Percentiles rank a stretch among this genome's conserved stretches.
Evolutionary conservation across 305 asterid species (phyloP).

Genomic region (Plantago lanceolata): DNA sequence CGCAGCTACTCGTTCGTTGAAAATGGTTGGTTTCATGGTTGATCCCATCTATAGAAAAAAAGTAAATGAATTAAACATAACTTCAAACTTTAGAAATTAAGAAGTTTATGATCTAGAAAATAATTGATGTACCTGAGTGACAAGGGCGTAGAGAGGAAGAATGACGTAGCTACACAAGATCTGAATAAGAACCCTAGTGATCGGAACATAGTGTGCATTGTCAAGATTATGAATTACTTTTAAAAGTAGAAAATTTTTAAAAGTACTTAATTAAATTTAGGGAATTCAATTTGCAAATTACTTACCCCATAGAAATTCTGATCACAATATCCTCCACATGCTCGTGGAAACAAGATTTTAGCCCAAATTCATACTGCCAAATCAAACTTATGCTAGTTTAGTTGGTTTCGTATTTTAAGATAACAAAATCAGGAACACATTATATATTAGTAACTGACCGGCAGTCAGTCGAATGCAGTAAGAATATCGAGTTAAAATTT

Average conservation of each 20-base stretch:
- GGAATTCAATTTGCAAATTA: no score
- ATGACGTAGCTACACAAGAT: slow-evolving; percentile 76
- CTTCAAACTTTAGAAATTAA: neutral
- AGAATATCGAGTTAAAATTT: no score
- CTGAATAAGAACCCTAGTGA: slow-evolving; percentile 57
- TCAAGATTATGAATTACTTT: neutral
- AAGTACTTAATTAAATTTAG: no score
- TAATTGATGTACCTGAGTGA: slow-evolving; percentile 60
- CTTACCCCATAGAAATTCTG: slow-evolving; percentile 65
- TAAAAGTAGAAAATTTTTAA: no score
- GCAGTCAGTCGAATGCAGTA: no score
- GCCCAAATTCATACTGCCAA: slow-evolving; percentile 56
- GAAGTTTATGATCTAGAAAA: no score
- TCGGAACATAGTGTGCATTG: neutral
- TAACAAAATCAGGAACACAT: neutral
- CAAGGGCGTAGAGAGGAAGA: slow-evolving; percentile 80
- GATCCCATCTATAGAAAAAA: slow-evolving; percentile 69
- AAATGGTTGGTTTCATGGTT: slow-evolving; percentile 80
- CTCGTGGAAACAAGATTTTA: slow-evolving; percentile 71
- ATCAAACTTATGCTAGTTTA: neutral
- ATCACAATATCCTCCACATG: slow-evolving; percentile 61
- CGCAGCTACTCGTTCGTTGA: slow-evolving; percentile 72
- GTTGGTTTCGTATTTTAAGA: neutral
- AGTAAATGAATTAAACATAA: neutral
- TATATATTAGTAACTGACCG: no score